Percentiles rank a stretch among this genome's conserved stretches.
phyloP scores from a whole-genome alignment of 1,284 basidiomycete species.

The Cutaneotrichosporon sp. region DNA sequence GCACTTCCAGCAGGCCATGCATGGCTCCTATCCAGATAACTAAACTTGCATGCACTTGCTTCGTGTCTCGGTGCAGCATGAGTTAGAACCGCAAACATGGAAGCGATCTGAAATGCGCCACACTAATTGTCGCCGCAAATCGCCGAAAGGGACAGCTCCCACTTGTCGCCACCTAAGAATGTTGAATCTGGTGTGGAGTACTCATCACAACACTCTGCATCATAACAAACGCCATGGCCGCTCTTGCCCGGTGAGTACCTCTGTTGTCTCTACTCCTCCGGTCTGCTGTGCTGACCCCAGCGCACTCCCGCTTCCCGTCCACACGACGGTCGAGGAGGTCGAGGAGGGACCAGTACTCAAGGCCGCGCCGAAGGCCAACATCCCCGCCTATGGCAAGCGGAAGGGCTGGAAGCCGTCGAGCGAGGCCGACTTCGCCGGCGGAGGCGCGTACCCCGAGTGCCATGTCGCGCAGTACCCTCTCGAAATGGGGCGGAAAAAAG shows the following conservation, averaged over 20 bases:
- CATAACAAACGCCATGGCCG: slow-evolving; percentile 36
- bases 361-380: slow-evolving; percentile 16
- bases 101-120: no score
- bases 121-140: no score
- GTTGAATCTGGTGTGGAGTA: slow-evolving; percentile 2
- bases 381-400: slow-evolving; percentile 67
- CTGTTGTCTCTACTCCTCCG: not conserved
- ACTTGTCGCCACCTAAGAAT: slow-evolving; percentile 16
- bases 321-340: slow-evolving; percentile 31
- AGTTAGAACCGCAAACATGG: no score
- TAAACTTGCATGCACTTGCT: not conserved
- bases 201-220: not conserved
- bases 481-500: slow-evolving; percentile 93
- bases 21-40: no score
- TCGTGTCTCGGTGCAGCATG: not conserved
- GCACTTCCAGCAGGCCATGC: no score
- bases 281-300: slow-evolving; percentile 14
- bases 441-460: slow-evolving; percentile 94
- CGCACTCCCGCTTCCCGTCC: slow-evolving; percentile 40
- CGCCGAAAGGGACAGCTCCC: no score
- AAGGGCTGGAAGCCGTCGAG: slow-evolving; percentile 78
- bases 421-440: slow-evolving; percentile 82
- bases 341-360: slow-evolving; percentile 27
- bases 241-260: slow-evolving; percentile 43
- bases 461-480: slow-evolving; percentile 95